A percentile compares a stretch with the other conserved stretches of the same genome.
Evolutionary conservation across 192 early-diverging fungal species (phyloP).

Genomic region (Cetraspora pellucida): DNA sequence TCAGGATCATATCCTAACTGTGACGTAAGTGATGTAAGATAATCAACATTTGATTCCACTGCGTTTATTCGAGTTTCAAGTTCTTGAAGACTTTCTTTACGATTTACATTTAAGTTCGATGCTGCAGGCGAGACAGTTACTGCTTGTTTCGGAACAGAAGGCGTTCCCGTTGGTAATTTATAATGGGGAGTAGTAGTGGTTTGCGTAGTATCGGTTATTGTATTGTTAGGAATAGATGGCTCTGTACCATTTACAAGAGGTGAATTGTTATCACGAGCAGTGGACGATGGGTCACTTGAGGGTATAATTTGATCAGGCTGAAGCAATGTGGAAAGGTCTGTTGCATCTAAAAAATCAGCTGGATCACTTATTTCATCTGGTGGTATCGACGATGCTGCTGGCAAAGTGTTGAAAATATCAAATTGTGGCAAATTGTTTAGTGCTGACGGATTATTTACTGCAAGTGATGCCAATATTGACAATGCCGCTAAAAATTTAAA

Average conservation of each 20-base stretch:
- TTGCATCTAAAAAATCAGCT: constrained; percentile 5
- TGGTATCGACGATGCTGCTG: background rate
- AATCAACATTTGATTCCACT: constrained; percentile 17
- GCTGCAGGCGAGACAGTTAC: background rate
- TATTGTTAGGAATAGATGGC: background rate
- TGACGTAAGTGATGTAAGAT: constrained; percentile 7
- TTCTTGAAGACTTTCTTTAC: background rate
- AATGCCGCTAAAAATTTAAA: background rate
- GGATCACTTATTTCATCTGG: background rate
- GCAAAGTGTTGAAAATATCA: constrained; percentile 20
- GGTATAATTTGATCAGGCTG: background rate
- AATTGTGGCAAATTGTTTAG: background rate
- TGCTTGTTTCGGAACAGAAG: background rate
- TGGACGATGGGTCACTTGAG: background rate
- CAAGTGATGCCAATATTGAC: constrained; percentile 8
- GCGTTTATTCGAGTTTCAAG: constrained; percentile 17
- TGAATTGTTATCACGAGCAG: background rate
- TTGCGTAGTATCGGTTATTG: too few species aligned
- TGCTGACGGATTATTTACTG: constrained; percentile 2
- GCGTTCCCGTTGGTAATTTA: background rate
- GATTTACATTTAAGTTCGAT: background rate
- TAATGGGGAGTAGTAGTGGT: background rate
- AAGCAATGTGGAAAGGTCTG: background rate
- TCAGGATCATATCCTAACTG: constrained; percentile 28
- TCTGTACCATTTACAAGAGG: background rate